Conservation (phyloP, 1,284 basidiomycete genomes). For the Rhizopogon hawkerae region DNA sequence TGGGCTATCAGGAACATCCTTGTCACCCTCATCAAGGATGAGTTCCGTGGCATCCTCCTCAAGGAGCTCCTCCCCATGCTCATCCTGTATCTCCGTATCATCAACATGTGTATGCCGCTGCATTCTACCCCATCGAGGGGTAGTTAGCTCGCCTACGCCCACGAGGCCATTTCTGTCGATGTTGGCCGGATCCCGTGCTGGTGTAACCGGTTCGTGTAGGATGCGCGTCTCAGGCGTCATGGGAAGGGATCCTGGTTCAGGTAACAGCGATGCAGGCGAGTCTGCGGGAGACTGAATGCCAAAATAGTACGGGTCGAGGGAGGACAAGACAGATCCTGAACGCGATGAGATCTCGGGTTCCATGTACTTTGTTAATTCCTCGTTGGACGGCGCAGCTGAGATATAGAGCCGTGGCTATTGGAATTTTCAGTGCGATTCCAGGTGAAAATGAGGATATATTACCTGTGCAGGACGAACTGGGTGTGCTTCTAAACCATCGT, state of each 20-base stretch:
- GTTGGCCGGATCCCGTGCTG: constrained; percentile 68
- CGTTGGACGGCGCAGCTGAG: constrained; percentile 14
- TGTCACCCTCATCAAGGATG: constrained; percentile 34
- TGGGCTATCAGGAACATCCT: constrained; percentile 57
- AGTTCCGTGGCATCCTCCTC: constrained; percentile 38
- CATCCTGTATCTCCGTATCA: constrained; percentile 16
- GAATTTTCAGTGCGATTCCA: neutral
- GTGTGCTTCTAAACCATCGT: constrained; percentile 12
- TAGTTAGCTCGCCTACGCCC: constrained; percentile 93
- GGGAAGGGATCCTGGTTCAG: constrained; percentile 25
- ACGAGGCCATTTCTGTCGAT: constrained; percentile 87
- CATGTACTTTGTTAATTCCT: constrained; percentile 21
- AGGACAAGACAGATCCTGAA: constrained; percentile 64
- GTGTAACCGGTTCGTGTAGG: constrained; percentile 52
- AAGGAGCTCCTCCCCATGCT: constrained; percentile 24
- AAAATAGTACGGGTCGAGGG: constrained; percentile 79
- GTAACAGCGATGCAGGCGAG: constrained; percentile 34
- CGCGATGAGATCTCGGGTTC: constrained; percentile 30
- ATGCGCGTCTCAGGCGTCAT: constrained; percentile 37
- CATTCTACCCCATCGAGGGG: constrained; percentile 79
- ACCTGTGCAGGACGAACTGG: neutral
- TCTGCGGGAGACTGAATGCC: constrained; percentile 55
- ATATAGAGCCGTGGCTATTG: constrained; percentile 22
- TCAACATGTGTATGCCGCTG: constrained; percentile 27
- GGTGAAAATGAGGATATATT: neutral